Evolutionary conservation across 2,329 filamentous ascomycete species (phyloP), one percentile per base, ranked within the genome.

Genomic region (Fusarium bactridioides): DNA sequence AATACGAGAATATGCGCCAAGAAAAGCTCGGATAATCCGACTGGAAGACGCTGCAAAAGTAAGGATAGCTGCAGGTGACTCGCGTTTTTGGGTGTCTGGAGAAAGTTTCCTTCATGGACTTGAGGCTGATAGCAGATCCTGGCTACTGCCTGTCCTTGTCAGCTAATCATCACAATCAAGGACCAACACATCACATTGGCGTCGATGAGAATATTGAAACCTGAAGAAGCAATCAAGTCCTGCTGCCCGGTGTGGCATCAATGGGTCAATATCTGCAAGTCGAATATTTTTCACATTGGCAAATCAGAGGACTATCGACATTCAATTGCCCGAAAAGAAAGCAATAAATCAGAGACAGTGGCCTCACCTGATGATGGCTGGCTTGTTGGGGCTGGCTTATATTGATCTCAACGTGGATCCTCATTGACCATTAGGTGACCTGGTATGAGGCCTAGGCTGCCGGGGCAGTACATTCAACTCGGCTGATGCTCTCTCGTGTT

Each of bases 401-500:
- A n/a, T 61, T 51, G 61, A 38, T 47, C 57, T 40, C 31, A 44
- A 51, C 59, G 41, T 51, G 56, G 61, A 55, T 64, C 48, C 47
- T 23, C 40, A 38, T 38, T 29, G 51, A 18, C 48, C 27, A 70
- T 43, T 31, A 48, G 25, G 44, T 61, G 53, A 25, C 62, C 31
- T 55, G 47, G 47, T 65, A 69, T 33, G 59, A 57, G 29, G 51
- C 41, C 55, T 38, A 23, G 53, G 47, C 61, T 66, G 47, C 60
- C 54, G 48, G 56, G 33, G 27, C 41, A 61, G 60, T 56, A 66
- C 56, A 65, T 67, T 19, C 15, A 57, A 54, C 55, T 63, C 51
- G 57, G 66, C 62, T 69, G 35, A 37, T 29, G 13, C 3, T 74
- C 35, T 70, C 73, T 77, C 75, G 76, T 77, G 74, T 77, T 69